These are phyloP conservation scores for Diutina neorugosa DNA, from an alignment of 1,139 yeast genomes.

Conservation along the genomic window DNA sequence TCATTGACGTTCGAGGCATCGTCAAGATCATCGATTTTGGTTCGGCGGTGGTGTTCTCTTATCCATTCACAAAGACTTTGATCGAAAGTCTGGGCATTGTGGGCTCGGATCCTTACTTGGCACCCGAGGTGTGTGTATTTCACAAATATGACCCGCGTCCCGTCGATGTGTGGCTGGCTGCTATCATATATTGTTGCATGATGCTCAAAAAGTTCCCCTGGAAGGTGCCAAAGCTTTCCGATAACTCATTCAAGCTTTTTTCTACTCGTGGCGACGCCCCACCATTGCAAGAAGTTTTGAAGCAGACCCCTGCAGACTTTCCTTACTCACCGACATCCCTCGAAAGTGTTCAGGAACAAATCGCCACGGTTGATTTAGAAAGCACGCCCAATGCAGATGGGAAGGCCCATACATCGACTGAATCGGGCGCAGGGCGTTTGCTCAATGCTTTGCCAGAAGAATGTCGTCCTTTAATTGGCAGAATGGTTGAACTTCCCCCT, in stretches of 20 bases:
- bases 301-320: slow-evolving; percentile 23
- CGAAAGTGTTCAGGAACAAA: slow-evolving; percentile 6
- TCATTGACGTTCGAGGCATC: slow-evolving; percentile 72
- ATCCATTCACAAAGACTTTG: slow-evolving; percentile 72
- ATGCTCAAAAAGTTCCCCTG: slow-evolving; percentile 61
- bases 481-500: slow-evolving; percentile 74
- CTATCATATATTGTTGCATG: slow-evolving; percentile 91
- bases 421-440: slow-evolving; percentile 60
- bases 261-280: slow-evolving; percentile 37
- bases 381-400: slow-evolving; percentile 18
- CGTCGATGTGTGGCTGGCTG: slow-evolving; percentile 91
- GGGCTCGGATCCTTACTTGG: slow-evolving; percentile 88
- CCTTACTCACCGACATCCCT: neutral
- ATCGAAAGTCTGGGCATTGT: slow-evolving; percentile 85
- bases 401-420: slow-evolving; percentile 39
- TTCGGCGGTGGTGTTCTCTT: slow-evolving; percentile 84
- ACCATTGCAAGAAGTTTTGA: slow-evolving; percentile 29
- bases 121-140: slow-evolving; percentile 86
- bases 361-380: slow-evolving; percentile 10
- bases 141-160: slow-evolving; percentile 82
- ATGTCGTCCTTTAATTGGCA: slow-evolving; percentile 50
- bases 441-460: slow-evolving; percentile 61
- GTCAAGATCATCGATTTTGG: slow-evolving; percentile 91
- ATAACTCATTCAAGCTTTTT: slow-evolving; percentile 66
- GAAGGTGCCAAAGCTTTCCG: slow-evolving; percentile 80